A percentile compares a stretch with the other conserved stretches of the same genome.
Conservation (phyloP, 768 basidiomycete genomes). For the Trametes cingulata region DNA sequence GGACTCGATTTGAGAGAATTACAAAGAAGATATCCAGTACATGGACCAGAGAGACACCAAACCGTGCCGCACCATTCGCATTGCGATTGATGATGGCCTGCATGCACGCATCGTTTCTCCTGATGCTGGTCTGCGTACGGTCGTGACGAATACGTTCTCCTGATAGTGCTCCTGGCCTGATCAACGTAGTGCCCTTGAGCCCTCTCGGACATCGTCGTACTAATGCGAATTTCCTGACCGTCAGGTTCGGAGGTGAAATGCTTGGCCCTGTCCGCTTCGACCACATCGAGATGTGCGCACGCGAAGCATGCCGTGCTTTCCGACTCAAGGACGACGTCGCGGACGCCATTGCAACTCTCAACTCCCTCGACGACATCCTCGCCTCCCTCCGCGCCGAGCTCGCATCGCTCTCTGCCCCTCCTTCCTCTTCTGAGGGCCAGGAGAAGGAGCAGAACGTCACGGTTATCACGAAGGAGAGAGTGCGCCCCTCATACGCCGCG, state of each 20-base stretch:
- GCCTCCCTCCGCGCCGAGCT: slow-evolving; percentile 55
- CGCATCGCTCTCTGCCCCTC: slow-evolving; percentile 24
- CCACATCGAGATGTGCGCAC: slow-evolving; percentile 75
- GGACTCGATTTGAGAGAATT: too few species aligned
- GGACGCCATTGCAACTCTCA: slow-evolving; percentile 57
- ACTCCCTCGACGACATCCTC: slow-evolving; percentile 62
- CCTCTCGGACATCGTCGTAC: too few species aligned
- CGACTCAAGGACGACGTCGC: slow-evolving; percentile 67
- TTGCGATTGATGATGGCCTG: too few species aligned
- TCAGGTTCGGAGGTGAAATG: slow-evolving; percentile 80
- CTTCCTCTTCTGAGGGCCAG: not conserved
- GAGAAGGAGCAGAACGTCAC: not conserved
- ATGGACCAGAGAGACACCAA: too few species aligned
- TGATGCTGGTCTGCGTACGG: too few species aligned
- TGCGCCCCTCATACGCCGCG: slow-evolving; percentile 46
- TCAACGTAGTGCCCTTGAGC: too few species aligned
- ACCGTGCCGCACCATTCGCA: too few species aligned
- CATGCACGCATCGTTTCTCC: too few species aligned
- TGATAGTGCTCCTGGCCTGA: too few species aligned
- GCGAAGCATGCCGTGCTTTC: slow-evolving; percentile 73
- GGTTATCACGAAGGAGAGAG: slow-evolving; percentile 1
- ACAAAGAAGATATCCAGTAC: too few species aligned
- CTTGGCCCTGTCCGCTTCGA: slow-evolving; percentile 73
- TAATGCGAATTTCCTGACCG: not conserved
- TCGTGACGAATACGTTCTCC: too few species aligned